Percentiles rank a stretch among this genome's conserved stretches.
These are phyloP conservation scores for Talaromyces borbonicus DNA, from an alignment of 495 filamentous ascomycete species.

Conservation along the genomic window DNA sequence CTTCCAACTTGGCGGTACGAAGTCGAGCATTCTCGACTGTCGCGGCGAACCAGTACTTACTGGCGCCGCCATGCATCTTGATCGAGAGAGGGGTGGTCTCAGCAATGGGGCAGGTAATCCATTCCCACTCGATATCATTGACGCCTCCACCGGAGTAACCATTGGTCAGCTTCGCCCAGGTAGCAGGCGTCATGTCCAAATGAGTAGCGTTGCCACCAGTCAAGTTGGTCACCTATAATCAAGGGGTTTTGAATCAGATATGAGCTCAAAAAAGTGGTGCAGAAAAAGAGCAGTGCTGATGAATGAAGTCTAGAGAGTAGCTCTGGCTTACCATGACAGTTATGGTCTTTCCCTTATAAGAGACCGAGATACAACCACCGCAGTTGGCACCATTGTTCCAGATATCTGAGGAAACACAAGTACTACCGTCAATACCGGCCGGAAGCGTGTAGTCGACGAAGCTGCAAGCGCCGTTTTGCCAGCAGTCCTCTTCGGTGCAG, in stretches of 20 bases:
- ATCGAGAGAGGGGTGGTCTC: background rate
- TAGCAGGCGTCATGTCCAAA: background rate
- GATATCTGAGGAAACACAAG: conserved; percentile 5
- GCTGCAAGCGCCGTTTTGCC: conserved; percentile 5
- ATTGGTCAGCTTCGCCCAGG: background rate
- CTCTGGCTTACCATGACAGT: conserved; percentile 6
- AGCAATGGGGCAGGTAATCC: background rate
- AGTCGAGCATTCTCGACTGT: background rate
- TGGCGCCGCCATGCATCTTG: background rate
- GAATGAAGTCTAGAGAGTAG: too few relatives aligned
- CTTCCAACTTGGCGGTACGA: background rate
- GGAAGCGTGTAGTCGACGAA: conserved; percentile 6
- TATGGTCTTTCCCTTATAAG: conserved; percentile 5
- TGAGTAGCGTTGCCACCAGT: background rate
- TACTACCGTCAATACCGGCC: conserved; percentile 2
- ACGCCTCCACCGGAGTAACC: background rate
- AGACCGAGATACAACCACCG: conserved; percentile 5
- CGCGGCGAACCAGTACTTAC: background rate
- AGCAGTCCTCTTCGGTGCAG: conserved; percentile 5
- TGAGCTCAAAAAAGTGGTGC: too few relatives aligned
- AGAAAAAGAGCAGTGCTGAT: too few relatives aligned
- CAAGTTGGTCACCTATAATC: background rate
- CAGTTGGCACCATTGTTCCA: conserved; percentile 5
- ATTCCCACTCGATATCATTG: background rate
- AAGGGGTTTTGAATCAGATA: too few relatives aligned